A percentile compares a stretch with the other conserved stretches of the same genome.
These are phyloP conservation scores for Coprinopsis sp. DNA, from an alignment of 768 basidiomycete species.

Conservation along the genomic window DNA sequence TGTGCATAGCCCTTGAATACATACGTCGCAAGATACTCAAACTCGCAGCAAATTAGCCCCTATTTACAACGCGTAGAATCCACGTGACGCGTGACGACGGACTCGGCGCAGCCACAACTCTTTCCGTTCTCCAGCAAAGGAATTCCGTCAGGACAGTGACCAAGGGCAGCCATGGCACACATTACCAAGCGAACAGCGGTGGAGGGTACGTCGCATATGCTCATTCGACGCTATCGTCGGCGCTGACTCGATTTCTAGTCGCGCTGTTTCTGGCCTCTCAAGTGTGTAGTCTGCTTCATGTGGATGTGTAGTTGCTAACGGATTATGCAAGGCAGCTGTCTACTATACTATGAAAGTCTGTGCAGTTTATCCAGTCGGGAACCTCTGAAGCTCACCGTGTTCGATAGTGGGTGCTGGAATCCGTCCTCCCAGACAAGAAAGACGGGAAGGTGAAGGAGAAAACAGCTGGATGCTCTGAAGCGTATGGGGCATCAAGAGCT, in stretches of 20 bases:
- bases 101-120: too few relatives aligned
- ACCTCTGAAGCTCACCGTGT: not conserved
- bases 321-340: conserved; percentile 58
- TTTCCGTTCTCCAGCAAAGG: too few relatives aligned
- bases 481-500: conserved; percentile 67
- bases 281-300: conserved; percentile 29
- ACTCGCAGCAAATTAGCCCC: too few relatives aligned
- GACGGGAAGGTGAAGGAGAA: conserved; percentile 62
- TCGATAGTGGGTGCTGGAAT: conserved; percentile 62
- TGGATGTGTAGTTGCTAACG: conserved; percentile 15
- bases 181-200: conserved; percentile 40
- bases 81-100: too few relatives aligned
- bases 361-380: conserved; percentile 7
- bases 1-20: conserved; percentile 16
- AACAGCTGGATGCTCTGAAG: conserved; percentile 66
- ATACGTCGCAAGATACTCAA: too few relatives aligned
- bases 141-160: too few relatives aligned
- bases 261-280: conserved; percentile 48
- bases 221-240: not conserved
- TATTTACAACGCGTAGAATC: too few relatives aligned
- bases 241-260: conserved; percentile 28
- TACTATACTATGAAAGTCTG: conserved; percentile 73
- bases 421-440: conserved; percentile 46
- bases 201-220: conserved; percentile 33
- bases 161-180: too few relatives aligned